Percentiles rank a stretch among this genome's conserved stretches.
phyloP scores from a whole-genome alignment of 2,329 filamentous ascomycete genomes.

The Colletotrichum incanum region DNA sequence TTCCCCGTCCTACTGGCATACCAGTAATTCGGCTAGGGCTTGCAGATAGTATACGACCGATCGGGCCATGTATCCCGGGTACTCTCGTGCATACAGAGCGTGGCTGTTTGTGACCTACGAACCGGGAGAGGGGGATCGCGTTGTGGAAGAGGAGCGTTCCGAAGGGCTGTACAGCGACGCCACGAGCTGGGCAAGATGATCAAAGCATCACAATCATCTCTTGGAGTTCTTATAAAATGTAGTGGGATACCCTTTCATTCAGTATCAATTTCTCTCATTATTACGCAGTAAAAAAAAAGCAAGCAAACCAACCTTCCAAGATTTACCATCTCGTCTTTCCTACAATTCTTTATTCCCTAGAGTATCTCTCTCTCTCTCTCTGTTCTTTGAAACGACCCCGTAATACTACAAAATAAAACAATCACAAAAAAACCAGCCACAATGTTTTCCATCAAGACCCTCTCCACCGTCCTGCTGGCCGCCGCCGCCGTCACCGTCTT shows the following conservation, averaged over 20 bases:
- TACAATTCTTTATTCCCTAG: slow-evolving; percentile 21
- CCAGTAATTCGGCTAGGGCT: not conserved
- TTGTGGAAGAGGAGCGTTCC: slow-evolving; percentile 29
- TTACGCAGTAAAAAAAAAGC: slow-evolving; percentile 2
- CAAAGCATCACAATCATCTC: not conserved
- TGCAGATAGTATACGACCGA: not conserved
- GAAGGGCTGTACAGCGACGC: slow-evolving; percentile 34
- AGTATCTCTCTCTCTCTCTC: slow-evolving; percentile 9
- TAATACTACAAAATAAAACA: not conserved
- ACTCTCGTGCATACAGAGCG: not conserved
- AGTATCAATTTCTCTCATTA: not conserved
- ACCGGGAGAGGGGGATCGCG: not conserved
- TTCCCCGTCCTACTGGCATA: not conserved
- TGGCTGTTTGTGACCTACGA: not conserved
- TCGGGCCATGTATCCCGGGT: not conserved
- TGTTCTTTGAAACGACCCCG: not conserved
- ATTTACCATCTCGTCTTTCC: slow-evolving; percentile 27
- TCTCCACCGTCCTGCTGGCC: slow-evolving; percentile 49
- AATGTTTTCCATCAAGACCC: slow-evolving; percentile 53
- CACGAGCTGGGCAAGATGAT: not conserved
- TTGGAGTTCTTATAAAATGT: not conserved
- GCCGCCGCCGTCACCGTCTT: slow-evolving; percentile 48
- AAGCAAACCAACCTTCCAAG: not conserved
- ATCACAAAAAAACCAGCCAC: slow-evolving; percentile 28
- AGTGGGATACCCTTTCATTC: not conserved